phyloP scores from a whole-genome alignment of 108 stramenopile species.

The Fistulifera pelliculosa region DNA sequence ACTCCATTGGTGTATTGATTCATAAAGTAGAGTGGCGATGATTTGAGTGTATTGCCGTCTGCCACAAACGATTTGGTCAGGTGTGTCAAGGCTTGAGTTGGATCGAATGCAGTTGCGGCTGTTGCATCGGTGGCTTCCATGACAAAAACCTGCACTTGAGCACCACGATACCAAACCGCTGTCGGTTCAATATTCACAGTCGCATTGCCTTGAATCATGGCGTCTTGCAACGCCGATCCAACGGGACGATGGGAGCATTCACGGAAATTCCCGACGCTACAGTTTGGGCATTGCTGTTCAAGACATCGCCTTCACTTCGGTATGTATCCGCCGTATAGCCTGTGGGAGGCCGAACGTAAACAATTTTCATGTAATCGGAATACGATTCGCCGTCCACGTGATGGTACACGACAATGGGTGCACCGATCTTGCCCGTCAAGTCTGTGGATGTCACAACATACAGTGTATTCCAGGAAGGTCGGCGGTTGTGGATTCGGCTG shows the following conservation, averaged over 20 bases:
- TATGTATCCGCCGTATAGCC: constrained; percentile 14
- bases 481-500: neutral
- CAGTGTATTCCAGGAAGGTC: no score
- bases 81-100: neutral
- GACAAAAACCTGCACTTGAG: constrained; percentile 12
- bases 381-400: constrained; percentile 10
- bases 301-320: constrained; percentile 8
- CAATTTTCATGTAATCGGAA: constrained; percentile 20
- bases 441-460: constrained; percentile 7
- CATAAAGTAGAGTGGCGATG: constrained; percentile 20
- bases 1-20: constrained; percentile 21
- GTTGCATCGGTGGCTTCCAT: constrained; percentile 14
- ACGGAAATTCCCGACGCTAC: constrained; percentile 11
- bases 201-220: constrained; percentile 1
- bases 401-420: constrained; percentile 21
- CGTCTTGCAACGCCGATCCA: constrained; percentile 20
- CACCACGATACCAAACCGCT: constrained; percentile 11
- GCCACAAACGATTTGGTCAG: constrained; percentile 1
- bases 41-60: neutral
- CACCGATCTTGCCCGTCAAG: constrained; percentile 14
- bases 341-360: constrained; percentile 7
- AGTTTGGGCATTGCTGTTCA: neutral
- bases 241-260: constrained; percentile 19
- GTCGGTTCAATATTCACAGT: constrained; percentile 15
- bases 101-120: constrained; percentile 11